phyloP scores from a whole-genome alignment of 805 yeast genomes.

The Dipodascus albidus region DNA sequence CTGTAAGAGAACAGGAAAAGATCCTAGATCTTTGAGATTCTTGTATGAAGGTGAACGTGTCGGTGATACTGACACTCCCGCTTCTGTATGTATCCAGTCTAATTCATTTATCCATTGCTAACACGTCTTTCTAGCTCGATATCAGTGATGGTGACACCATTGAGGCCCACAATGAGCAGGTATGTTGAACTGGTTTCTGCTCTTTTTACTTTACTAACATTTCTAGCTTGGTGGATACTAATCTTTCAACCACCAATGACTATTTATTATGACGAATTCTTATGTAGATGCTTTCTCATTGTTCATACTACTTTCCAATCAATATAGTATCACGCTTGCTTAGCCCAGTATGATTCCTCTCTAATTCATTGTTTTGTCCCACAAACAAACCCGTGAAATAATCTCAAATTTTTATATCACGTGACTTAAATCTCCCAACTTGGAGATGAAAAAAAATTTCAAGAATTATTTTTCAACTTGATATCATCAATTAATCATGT shows the following conservation, averaged over 20 bases:
- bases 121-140: conserved; percentile 38
- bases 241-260: background rate
- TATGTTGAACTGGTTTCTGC: conserved; percentile 17
- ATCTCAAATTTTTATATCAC: no score
- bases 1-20: conserved; percentile 95
- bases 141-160: conserved; percentile 94
- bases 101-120: conserved; percentile 3
- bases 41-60: conserved; percentile 90
- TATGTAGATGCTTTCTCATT: background rate
- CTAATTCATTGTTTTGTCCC: no score
- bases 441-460: background rate
- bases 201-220: background rate
- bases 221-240: background rate
- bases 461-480: background rate
- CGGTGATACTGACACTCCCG: conserved; percentile 83
- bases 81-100: conserved; percentile 39
- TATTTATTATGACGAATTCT: background rate
- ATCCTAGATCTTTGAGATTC: conserved; percentile 71
- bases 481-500: conserved; percentile 26
- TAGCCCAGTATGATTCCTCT: no score
- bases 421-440: background rate
- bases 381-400: no score
- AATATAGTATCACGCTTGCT: background rate
- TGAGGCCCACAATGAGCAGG: conserved; percentile 95
- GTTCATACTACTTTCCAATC: background rate